Base-by-base conservation (phyloP, 1,139 yeast species). In the Pichia norvegensis region DNA sequence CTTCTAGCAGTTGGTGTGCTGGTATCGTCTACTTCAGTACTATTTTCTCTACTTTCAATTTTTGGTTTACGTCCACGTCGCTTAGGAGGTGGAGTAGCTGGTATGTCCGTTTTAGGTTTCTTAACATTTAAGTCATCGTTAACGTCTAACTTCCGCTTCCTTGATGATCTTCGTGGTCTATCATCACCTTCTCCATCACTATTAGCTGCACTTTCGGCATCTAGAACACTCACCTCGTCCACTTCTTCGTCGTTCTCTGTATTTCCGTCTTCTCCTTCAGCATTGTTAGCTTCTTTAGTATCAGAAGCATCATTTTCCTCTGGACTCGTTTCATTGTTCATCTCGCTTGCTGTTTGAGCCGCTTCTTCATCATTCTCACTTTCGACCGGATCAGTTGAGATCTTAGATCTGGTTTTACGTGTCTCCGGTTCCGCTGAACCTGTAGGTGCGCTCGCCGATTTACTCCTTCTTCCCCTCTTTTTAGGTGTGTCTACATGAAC, bases 61-160 rank as follows among this genome's bases (percentile, higher is more conserved):
- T 38, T 48, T 4, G 44, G 29, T 19, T 43, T 47, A 11, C 48
- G 29, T 4, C 51, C 47, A 23, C 51, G 46, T 17, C 48, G 46
- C 36, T 40, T 48, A 4, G 45, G n/a, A 10, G 40, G 4, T n/a
- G 23, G n/a, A 19, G 29, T 2, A 9, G 16, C 16, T 25, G 45
- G 27, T 1, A 36, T 20, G 4, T 42, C 42, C 4, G 16, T 20
- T 29, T 37, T 46, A 27, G 38, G 5, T 29, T 37, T 42, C 20
- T 29, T n/a, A 17, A 14, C 29, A 11, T 21, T 42, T 20, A 17
- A 9, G 3, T 20, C 13, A 17, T 29, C 44, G 8, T 3, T 40
- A 10, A n/a, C 20, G 13, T 33, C 40, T 11, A 31, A 8, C 23
- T 40, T 40, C 5, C 44, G 29, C 22, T 42, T 42, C 21, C 40